Evolutionary conservation across 306 rosid species (phyloP), one percentile per base, ranked within the genome.

Genomic region (Prunus armeniaca): DNA sequence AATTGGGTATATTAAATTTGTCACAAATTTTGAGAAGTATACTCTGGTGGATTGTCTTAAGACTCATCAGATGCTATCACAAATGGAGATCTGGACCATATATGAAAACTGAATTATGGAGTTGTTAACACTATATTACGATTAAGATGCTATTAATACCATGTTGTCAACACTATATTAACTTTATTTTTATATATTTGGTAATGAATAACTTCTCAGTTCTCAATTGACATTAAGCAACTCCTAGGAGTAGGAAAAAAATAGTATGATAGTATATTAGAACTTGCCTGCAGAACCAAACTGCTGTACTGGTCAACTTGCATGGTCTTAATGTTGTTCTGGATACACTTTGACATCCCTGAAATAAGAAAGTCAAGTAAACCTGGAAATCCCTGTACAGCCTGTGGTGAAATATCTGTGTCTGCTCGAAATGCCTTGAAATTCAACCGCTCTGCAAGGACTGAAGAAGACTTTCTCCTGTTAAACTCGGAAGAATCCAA

Each of bases 241-340:
- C 63, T 50, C 22, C 19, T 34, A 17, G 6, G 58, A 13, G 25
- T 18, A 63, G 27, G 3, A 69, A 19, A 20, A 20, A 70, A 41
- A 27, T 24, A 73, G 47, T 14, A 69, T 46, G 24, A 24, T 65
- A 41, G 56, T 2, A 73, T n/a, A 72, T 12, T 32, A 46, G 64
- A 78, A 50, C 91, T 65, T 82, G 80, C 98, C 96, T 94, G 98
- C 47, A 94, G 83, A 86, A 92, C 98, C 82, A 92, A 82, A 82
- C 98, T 92, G 87, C 98, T 69, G 75, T 74, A 94, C 79, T 85
- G 95, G 86, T 94, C 96, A 80, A 89, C 82, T 85, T 81, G 91
- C 72, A 87, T 76, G 74, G 74, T 69, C 89, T 78, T 86, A 65
- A 83, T 83, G 51, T 78, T 80, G 60, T 84, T 80, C 72, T 68